Percentiles rank a stretch among this genome's conserved stretches.
Conservation (phyloP, 495 filamentous ascomycete species). For the Podospora comata region DNA sequence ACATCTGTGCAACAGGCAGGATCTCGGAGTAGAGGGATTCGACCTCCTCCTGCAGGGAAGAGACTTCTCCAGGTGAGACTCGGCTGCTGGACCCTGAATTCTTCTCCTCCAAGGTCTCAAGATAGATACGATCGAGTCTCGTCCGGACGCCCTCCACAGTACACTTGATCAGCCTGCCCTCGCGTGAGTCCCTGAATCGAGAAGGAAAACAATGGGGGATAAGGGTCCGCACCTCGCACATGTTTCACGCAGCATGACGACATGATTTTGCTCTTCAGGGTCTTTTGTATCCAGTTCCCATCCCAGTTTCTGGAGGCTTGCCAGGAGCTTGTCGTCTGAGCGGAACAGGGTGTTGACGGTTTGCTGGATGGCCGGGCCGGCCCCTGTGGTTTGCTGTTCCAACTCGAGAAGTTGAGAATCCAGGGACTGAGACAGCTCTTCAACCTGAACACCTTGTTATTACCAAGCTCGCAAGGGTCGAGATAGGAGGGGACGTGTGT, state of each 20-base stretch:
- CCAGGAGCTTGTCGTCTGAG: conserved; percentile 45
- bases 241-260: conserved; percentile 40
- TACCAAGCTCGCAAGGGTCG: not conserved
- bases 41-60: conserved; percentile 53
- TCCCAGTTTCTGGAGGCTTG: conserved; percentile 48
- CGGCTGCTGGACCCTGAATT: conserved; percentile 21
- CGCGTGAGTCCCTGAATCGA: conserved; percentile 18
- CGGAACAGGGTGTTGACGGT: conserved; percentile 38
- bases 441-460: conserved; percentile 30
- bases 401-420: conserved; percentile 39
- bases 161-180: conserved; percentile 43
- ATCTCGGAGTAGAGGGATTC: conserved; percentile 63
- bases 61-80: conserved; percentile 33
- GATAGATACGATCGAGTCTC: conserved; percentile 45
- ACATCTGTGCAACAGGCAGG: conserved; percentile 60
- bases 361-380: conserved; percentile 29
- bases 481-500: not conserved
- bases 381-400: conserved; percentile 34
- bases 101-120: conserved; percentile 38
- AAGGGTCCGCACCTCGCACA: conserved; percentile 35
- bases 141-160: conserved; percentile 47
- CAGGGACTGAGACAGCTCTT: conserved; percentile 40
- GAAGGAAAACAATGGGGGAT: not conserved
- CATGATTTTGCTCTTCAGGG: conserved; percentile 36
- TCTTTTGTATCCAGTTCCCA: conserved; percentile 43